Evolutionary conservation across 164 flowering plant species (phyloP), one percentile per base, ranked within the genome.

Genomic region (Liquidambar formosana): DNA sequence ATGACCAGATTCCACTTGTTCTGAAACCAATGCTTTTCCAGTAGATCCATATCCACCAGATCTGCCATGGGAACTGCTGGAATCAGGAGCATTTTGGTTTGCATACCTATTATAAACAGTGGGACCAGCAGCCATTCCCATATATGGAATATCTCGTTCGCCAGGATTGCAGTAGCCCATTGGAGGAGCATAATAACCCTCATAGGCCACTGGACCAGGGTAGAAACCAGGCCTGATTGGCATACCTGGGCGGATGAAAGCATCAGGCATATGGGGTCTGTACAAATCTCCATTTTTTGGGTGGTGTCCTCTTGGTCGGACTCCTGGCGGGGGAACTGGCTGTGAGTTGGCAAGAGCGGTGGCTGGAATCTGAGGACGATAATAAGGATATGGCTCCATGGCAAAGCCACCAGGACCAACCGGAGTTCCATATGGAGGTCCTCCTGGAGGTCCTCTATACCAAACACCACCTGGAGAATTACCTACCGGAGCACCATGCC

Each of bases 161-260:
- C 71, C 81, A 18, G 89, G 60, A 72, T 78, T 87, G 76, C 86
- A 74, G 59, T 83, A 86, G 52, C 88, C 88, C 86, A 86, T 80
- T 16, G 86, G 95, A 65, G 95, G 92, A 66, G 87, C 86, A 74
- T 85, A 93, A 74, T 87, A 96, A 46, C 96, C 89, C 49, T 93
- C 97, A 78, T 84, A 92, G 11, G 93, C 74, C 65, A 89, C 72
- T 28, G 84, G 95, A 72, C 86, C 90, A 66, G 88, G 90, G 74
- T 86, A 93, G 80, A 87, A 87, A 19, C 92, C 96, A 67, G 97
- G 97, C 69, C 96, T 81, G 61, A 88, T 73, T 53, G 94, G 96
- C 86, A 90, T 84, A 48, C 83, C 84, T 51, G 97, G 97, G 10
- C 78, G 94, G 21, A 86, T 71, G 64, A 71, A 92, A 74, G 88